phyloP scores from a whole-genome alignment of 2,329 filamentous ascomycete species.

The Curvularia hawaiiensis region DNA sequence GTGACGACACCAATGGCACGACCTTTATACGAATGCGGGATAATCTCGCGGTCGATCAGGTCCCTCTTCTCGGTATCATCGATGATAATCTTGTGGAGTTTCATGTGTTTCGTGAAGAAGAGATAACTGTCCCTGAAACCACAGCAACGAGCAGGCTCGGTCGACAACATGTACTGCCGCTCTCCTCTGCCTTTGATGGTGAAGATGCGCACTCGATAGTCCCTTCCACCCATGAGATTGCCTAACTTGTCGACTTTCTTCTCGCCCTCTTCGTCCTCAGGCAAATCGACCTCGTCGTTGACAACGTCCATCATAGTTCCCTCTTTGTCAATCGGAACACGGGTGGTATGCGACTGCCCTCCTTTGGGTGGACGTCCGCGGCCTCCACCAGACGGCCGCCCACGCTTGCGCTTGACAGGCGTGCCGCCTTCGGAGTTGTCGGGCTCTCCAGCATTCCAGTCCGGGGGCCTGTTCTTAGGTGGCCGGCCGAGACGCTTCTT shows the following conservation, averaged over 20 bases:
- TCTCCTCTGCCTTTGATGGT: conserved; percentile 83
- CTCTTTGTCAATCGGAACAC: conserved; percentile 90
- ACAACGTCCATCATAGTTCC: conserved; percentile 90
- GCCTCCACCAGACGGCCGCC: conserved; percentile 58
- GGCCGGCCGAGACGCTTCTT: conserved; percentile 81
- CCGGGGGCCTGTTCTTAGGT: conserved; percentile 81
- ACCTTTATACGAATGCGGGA: conserved; percentile 98
- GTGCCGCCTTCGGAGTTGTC: conserved; percentile 57
- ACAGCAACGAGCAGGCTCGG: conserved; percentile 93
- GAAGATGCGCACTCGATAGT: conserved; percentile 96
- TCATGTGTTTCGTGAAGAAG: conserved; percentile 97
- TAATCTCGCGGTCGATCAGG: conserved; percentile 92
- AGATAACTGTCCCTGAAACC: conserved; percentile 98
- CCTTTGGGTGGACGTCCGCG: conserved; percentile 76
- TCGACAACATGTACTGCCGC: conserved; percentile 96
- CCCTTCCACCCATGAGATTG: conserved; percentile 78
- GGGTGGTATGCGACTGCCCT: conserved; percentile 74
- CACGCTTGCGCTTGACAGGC: conserved; percentile 55
- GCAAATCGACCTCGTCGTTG: conserved; percentile 88
- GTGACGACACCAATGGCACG: conserved; percentile 97
- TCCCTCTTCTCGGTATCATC: conserved; percentile 97
- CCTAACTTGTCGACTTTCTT: conserved; percentile 92
- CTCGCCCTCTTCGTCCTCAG: conserved; percentile 86
- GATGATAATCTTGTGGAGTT: conserved; percentile 97
- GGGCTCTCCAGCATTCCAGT: conserved; percentile 66